Evolutionary conservation across 2,329 filamentous ascomycete species (phyloP), one percentile per base, ranked within the genome.

Genomic region (Periconia sp.): DNA sequence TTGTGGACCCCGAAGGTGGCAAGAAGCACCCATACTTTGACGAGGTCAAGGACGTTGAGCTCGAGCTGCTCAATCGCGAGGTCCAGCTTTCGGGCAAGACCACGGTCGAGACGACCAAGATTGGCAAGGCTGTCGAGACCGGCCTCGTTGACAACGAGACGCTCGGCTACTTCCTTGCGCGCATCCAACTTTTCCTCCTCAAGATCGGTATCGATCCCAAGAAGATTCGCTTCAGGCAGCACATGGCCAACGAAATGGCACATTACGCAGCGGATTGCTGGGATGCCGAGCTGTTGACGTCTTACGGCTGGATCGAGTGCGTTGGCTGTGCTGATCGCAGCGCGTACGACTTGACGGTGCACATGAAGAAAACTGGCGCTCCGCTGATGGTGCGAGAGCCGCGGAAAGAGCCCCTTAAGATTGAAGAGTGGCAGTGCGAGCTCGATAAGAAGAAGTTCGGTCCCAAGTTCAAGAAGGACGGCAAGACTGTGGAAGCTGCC

Each of bases 241-340:
- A 99, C 78, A 97, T 99, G 92, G 83, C 84, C 47, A 90, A 90
- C 65, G 88, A 91, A 72, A 90, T 90, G 88, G 88, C 94, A 15
- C 94, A 99, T 77, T 99, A 99, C 73, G 94, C 94, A 45, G 84
- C 87, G 52, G 94, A 99, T 79, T 99, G 94, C 79, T 97, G 94
- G 94, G 94, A 99, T 75, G 93, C 92, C 14, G 94, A 99, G 76
- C 80, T 99, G 51, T 81, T 89, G 58, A 97, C 91, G 53, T 92
- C 89, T 57, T 92, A 92, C 68, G 94, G 94, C 73, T 99, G 94
- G 94, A 90, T 97, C 59, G 94, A 99, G 80, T 97, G 93, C 74
- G 93, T 97, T 68, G 94, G 94, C 58, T 97, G 94, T 75, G 94
- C 94, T 56, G 93, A 97, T 74, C 86, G 94, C 67, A 96, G 90